Conservation (phyloP, 2,329 filamentous ascomycete species). For the Ascochyta lentis region DNA sequence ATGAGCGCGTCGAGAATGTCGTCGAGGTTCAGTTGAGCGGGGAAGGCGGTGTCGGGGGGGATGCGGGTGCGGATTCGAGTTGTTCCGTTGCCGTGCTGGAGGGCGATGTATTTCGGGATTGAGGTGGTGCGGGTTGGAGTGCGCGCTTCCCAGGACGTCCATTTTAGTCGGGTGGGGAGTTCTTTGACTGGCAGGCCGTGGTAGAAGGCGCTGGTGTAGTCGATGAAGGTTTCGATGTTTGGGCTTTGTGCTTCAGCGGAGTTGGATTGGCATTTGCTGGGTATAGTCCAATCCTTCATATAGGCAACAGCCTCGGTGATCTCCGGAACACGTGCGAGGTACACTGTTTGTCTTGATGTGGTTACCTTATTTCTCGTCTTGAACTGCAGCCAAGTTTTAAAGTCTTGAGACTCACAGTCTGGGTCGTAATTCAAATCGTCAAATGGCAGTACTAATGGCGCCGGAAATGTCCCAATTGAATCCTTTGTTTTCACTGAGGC, state of each 20-base stretch:
- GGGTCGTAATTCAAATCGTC: constrained; percentile 66
- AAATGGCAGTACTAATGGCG: constrained; percentile 64
- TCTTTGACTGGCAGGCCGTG: constrained; percentile 60
- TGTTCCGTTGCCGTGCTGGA: constrained; percentile 48
- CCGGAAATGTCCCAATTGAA: constrained; percentile 57
- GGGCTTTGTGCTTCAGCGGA: constrained; percentile 5
- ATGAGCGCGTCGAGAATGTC: constrained; percentile 67
- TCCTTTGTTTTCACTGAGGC: neutral
- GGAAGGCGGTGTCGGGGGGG: constrained; percentile 56
- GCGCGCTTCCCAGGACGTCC: constrained; percentile 56
- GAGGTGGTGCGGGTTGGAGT: constrained; percentile 1
- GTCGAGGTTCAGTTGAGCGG: constrained; percentile 63
- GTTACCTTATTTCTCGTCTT: constrained; percentile 58
- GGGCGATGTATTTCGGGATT: constrained; percentile 53
- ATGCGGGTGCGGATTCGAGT: constrained; percentile 61
- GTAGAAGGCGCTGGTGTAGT: constrained; percentile 61
- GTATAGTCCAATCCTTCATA: constrained; percentile 55
- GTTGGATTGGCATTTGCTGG: constrained; percentile 10
- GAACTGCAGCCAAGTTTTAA: constrained; percentile 58
- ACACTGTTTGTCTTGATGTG: constrained; percentile 56
- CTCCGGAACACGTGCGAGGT: constrained; percentile 58
- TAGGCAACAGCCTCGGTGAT: constrained; percentile 47
- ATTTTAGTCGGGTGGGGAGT: constrained; percentile 52
- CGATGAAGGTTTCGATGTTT: constrained; percentile 42
- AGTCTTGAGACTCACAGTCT: constrained; percentile 59